Percentiles rank a stretch among this genome's conserved stretches.
Conservation (phyloP, 129 eudicot species). For the Glebionis coronaria region DNA sequence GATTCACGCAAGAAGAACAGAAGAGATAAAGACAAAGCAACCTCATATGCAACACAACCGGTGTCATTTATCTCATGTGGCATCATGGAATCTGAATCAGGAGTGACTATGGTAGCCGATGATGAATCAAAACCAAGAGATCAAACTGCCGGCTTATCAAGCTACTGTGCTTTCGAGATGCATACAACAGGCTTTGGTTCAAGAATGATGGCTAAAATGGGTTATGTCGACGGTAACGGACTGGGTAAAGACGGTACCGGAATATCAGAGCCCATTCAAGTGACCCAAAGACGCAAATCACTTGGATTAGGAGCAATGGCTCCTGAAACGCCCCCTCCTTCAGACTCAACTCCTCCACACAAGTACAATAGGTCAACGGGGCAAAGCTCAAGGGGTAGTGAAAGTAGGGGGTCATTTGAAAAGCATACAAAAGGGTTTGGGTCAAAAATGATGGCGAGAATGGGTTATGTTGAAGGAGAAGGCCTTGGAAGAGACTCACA, state of each 20-base stretch:
- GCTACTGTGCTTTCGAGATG: slow-evolving; percentile 78
- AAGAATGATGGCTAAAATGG: slow-evolving; percentile 96
- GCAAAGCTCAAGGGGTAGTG: slow-evolving; percentile 31
- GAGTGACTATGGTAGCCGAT: slow-evolving; percentile 7
- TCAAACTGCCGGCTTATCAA: slow-evolving; percentile 33
- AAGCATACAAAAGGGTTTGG: slow-evolving; percentile 92
- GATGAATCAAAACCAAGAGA: slow-evolving; percentile 35
- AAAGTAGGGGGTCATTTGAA: slow-evolving; percentile 54
- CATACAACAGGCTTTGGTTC: slow-evolving; percentile 95
- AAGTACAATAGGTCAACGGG: slow-evolving; percentile 16
- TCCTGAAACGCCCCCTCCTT: slow-evolving; percentile 37
- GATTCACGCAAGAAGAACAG: slow-evolving; percentile 42
- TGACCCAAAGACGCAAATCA: slow-evolving; percentile 70
- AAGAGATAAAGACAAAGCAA: slow-evolving; percentile 39
- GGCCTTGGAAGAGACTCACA: slow-evolving; percentile 82
- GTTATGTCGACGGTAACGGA: slow-evolving; percentile 70
- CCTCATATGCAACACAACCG: slow-evolving; percentile 64
- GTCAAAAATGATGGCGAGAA: slow-evolving; percentile 87
- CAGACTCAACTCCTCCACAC: slow-evolving; percentile 27
- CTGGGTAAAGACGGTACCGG: slow-evolving; percentile 84
- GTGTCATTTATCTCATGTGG: slow-evolving; percentile 85
- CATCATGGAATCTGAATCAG: slow-evolving; percentile 44
- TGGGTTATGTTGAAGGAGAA: slow-evolving; percentile 85
- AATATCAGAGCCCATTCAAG: slow-evolving; percentile 73
- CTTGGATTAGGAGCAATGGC: slow-evolving; percentile 78